These are phyloP conservation scores for Crithidia sp. DNA, from an alignment of 208 protist genomes.

Conservation along the genomic window DNA sequence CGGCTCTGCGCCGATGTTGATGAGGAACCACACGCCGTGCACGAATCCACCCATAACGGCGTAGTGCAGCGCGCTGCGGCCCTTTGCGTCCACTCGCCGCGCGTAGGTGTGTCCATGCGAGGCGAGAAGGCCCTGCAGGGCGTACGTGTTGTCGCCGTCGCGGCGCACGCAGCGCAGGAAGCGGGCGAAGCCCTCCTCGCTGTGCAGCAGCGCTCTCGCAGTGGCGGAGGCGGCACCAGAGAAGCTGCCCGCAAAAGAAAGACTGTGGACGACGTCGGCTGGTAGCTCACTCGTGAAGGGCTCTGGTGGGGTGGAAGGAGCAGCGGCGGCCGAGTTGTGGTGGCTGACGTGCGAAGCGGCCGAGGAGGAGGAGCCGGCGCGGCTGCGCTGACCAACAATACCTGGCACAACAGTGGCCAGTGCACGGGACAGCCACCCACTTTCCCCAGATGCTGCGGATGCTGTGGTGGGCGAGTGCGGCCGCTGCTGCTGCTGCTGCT, in stretches of 20 bases:
- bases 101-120: constrained; percentile 23
- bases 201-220: constrained; percentile 18
- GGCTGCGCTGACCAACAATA: constrained; percentile 10
- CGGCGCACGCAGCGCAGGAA: constrained; percentile 35
- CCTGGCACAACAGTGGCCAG: constrained; percentile 23
- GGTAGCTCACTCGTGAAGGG: constrained; percentile 7
- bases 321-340: not conserved
- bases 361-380: not conserved
- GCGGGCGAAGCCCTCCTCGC: constrained; percentile 30
- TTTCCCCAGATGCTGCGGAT: not conserved
- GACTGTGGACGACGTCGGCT: constrained; percentile 8
- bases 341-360: not conserved
- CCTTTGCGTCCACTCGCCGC: constrained; percentile 28
- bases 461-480: not conserved
- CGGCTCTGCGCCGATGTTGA: constrained; percentile 40
- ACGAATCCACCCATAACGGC: constrained; percentile 38
- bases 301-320: not conserved
- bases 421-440: constrained; percentile 26
- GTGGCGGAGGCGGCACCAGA: constrained; percentile 4
- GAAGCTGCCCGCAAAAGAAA: constrained; percentile 18
- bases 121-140: constrained; percentile 27
- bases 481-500: not conserved
- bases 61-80: constrained; percentile 41
- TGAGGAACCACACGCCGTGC: constrained; percentile 31
- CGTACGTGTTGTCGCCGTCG: constrained; percentile 38